These are phyloP conservation scores for Cryptococcus sp. DNA, from an alignment of 1,284 basidiomycete genomes.

Conservation along the genomic window DNA sequence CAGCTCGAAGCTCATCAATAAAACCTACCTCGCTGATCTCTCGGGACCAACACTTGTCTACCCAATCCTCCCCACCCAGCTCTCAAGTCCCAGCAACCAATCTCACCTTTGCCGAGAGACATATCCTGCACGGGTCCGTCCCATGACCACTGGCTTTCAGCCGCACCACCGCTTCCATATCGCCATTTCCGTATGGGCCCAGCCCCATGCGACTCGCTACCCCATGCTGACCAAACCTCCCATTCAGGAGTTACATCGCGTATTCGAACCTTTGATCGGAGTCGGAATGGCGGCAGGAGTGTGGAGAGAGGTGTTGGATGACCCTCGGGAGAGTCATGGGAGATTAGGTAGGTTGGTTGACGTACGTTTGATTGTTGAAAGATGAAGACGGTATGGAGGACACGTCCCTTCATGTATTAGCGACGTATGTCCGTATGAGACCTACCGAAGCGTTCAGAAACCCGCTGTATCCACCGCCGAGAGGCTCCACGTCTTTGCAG, in stretches of 20 bases:
- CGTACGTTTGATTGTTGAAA: slow-evolving; percentile 57
- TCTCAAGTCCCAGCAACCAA: slow-evolving; percentile 64
- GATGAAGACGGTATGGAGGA: slow-evolving; percentile 84
- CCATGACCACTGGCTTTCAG: slow-evolving; percentile 46
- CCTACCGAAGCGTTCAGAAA: slow-evolving; percentile 84
- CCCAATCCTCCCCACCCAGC: slow-evolving; percentile 69
- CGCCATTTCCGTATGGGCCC: slow-evolving; percentile 36
- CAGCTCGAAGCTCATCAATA: background rate
- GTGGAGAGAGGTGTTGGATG: slow-evolving; percentile 64
- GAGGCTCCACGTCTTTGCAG: slow-evolving; percentile 60
- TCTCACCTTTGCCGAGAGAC: slow-evolving; percentile 31
- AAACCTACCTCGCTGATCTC: slow-evolving; percentile 70
- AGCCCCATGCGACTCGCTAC: slow-evolving; percentile 26
- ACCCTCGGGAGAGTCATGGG: slow-evolving; percentile 65
- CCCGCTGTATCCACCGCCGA: slow-evolving; percentile 68
- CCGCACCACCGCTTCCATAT: slow-evolving; percentile 45
- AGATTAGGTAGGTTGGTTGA: slow-evolving; percentile 51
- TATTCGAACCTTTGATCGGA: slow-evolving; percentile 86
- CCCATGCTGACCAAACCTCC: slow-evolving; percentile 80
- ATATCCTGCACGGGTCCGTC: slow-evolving; percentile 17
- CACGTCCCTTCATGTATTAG: slow-evolving; percentile 66
- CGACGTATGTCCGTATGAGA: background rate
- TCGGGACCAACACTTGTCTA: slow-evolving; percentile 64
- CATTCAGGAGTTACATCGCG: slow-evolving; percentile 72
- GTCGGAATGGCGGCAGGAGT: slow-evolving; percentile 65